phyloP scores from a whole-genome alignment of 768 basidiomycete species.

The Tylopilus cervinicoccineus region DNA sequence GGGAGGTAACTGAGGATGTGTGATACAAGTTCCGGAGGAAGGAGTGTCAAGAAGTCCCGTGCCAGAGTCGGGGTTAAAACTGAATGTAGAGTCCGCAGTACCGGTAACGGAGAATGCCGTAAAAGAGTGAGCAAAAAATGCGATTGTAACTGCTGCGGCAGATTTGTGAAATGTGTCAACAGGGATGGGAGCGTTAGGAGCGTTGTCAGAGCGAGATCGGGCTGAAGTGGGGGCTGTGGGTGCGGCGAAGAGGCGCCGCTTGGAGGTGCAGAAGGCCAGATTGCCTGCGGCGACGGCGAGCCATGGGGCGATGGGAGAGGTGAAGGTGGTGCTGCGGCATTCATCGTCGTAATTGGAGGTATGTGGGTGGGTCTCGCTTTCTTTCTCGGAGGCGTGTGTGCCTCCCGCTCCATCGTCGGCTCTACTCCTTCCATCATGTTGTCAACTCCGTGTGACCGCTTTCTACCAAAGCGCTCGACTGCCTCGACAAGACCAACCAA shows the following conservation, averaged over 20 bases:
- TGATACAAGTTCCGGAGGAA: slow-evolving; percentile 90
- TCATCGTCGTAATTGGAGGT: slow-evolving; percentile 60
- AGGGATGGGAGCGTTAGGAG: slow-evolving; percentile 84
- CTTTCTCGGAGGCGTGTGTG: slow-evolving; percentile 62
- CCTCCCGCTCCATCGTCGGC: slow-evolving; percentile 43
- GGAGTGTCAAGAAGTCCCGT: slow-evolving; percentile 88
- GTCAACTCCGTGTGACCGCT: slow-evolving; percentile 51
- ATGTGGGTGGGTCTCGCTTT: slow-evolving; percentile 62
- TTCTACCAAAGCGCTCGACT: slow-evolving; percentile 72
- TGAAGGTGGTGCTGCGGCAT: slow-evolving; percentile 75
- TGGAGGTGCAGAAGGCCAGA: slow-evolving; percentile 82
- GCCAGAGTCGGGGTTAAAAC: slow-evolving; percentile 88
- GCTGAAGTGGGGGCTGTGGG: slow-evolving; percentile 70
- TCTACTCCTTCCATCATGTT: slow-evolving; percentile 75
- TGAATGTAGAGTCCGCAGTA: slow-evolving; percentile 83
- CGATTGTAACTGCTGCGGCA: slow-evolving; percentile 84
- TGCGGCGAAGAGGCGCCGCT: slow-evolving; percentile 71
- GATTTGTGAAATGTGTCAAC: slow-evolving; percentile 70
- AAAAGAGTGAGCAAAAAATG: slow-evolving; percentile 91
- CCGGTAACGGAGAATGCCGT: slow-evolving; percentile 86
- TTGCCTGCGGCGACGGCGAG: slow-evolving; percentile 69
- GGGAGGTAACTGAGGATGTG: slow-evolving; percentile 85
- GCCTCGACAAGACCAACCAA: slow-evolving; percentile 72
- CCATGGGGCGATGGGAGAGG: slow-evolving; percentile 84
- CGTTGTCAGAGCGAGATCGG: slow-evolving; percentile 77